These are phyloP conservation scores for Sporisorium iseilematis-ciliati DNA, from an alignment of 1,284 basidiomycete genomes.

Conservation along the genomic window DNA sequence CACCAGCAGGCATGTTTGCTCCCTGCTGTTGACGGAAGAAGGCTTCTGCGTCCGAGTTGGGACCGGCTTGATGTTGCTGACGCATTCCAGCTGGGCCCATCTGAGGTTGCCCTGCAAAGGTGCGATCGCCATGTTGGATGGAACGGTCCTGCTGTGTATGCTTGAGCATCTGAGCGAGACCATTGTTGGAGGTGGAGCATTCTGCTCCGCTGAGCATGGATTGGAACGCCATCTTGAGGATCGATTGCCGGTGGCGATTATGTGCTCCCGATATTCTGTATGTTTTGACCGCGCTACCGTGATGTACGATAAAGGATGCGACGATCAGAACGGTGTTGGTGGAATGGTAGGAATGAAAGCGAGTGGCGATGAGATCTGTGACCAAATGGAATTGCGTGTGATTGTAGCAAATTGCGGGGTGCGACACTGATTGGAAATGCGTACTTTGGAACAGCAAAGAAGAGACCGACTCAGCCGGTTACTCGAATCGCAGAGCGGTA, in stretches of 20 bases:
- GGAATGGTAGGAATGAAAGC: background rate
- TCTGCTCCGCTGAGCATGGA: conserved; percentile 88
- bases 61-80: conserved; percentile 44
- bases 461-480: conserved; percentile 8
- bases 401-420: background rate
- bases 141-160: conserved; percentile 90
- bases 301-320: background rate
- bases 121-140: conserved; percentile 74
- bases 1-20: conserved; percentile 25
- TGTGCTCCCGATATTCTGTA: background rate
- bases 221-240: conserved; percentile 69
- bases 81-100: conserved; percentile 38
- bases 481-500: background rate
- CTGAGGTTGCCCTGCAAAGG: conserved; percentile 43
- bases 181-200: conserved; percentile 86
- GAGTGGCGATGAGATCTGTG: conserved; percentile 3
- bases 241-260: background rate
- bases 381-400: background rate
- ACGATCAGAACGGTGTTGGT: background rate
- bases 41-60: conserved; percentile 59
- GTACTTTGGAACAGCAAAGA: background rate
- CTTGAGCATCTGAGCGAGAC: conserved; percentile 89
- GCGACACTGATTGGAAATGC: background rate
- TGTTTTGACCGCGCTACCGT: background rate
- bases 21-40: conserved; percentile 61